Conservation (phyloP, 306 rosid genomes). For the Rosa persica region DNA sequence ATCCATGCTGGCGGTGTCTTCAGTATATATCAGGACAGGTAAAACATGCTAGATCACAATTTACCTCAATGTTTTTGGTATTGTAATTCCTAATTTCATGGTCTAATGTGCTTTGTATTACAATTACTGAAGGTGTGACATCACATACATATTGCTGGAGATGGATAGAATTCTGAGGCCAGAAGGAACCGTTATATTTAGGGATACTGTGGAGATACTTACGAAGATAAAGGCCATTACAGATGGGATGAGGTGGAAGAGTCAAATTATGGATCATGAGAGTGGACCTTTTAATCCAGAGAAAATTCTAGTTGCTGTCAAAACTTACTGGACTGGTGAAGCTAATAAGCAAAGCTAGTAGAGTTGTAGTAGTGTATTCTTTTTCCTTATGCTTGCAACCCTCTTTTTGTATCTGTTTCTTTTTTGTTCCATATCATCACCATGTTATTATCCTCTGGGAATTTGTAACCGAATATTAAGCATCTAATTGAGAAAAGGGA, state of each 20-base stretch:
- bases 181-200: constrained; percentile 82
- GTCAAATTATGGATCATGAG: constrained; percentile 88
- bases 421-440: background rate
- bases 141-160: constrained; percentile 65
- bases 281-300: constrained; percentile 94
- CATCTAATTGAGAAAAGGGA: constrained; percentile 2
- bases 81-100: background rate
- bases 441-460: constrained; percentile 2
- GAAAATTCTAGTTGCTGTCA: constrained; percentile 78
- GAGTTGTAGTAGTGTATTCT: constrained; percentile 6
- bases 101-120: background rate
- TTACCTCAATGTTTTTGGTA: background rate
- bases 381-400: background rate
- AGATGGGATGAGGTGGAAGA: constrained; percentile 81
- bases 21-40: constrained; percentile 89
- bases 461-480: constrained; percentile 8
- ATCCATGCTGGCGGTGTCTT: constrained; percentile 78
- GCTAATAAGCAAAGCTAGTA: constrained; percentile 34
- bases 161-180: constrained; percentile 95
- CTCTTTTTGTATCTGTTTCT: background rate
- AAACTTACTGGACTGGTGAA: constrained; percentile 80
- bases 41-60: background rate
- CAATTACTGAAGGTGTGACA: constrained; percentile 65
- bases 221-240: constrained; percentile 66
- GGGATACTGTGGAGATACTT: constrained; percentile 77